A percentile compares a stretch with the other conserved stretches of the same genome.
Conservation (phyloP, 495 filamentous ascomycete genomes). For the Penicillium chermesinum region DNA sequence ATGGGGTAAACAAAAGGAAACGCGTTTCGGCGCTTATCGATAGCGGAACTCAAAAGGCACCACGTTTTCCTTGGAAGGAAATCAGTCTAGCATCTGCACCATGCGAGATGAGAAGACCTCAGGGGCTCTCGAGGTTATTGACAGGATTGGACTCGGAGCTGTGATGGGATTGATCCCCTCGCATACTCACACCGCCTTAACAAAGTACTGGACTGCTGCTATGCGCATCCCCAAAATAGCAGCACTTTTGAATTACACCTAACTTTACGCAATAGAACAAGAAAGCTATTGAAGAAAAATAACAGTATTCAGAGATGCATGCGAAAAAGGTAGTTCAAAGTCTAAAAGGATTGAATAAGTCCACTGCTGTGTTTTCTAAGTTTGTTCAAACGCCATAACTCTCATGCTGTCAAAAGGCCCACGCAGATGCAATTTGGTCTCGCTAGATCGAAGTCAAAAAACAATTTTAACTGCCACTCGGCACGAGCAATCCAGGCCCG, state of each 20-base stretch:
- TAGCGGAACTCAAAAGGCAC: not conserved
- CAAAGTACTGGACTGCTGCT: too few relatives aligned
- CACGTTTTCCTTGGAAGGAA: too few relatives aligned
- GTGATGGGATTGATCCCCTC: not conserved
- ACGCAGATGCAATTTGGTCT: slow-evolving; percentile 13
- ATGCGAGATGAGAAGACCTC: not conserved
- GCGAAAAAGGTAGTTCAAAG: too few relatives aligned
- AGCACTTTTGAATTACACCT: too few relatives aligned
- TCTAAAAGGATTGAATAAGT: too few relatives aligned
- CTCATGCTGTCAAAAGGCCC: slow-evolving; percentile 20
- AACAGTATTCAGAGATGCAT: too few relatives aligned
- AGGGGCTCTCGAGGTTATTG: not conserved
- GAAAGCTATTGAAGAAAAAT: too few relatives aligned
- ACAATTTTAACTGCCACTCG: not conserved
- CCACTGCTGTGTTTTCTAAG: not conserved
- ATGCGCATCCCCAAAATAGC: too few relatives aligned
- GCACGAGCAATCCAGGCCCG: not conserved
- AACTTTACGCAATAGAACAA: too few relatives aligned
- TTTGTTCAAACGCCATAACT: slow-evolving; percentile 23
- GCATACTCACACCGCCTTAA: not conserved
- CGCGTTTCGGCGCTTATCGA: not conserved
- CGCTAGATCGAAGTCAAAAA: slow-evolving; percentile 12
- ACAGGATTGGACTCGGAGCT: not conserved
- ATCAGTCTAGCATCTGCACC: too few relatives aligned
- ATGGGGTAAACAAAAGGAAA: not conserved